A percentile compares a stretch with the other conserved stretches of the same genome.
These are phyloP conservation scores for Ophiostoma populinum DNA, from an alignment of 2,329 filamentous ascomycete genomes.

Conservation along the genomic window DNA sequence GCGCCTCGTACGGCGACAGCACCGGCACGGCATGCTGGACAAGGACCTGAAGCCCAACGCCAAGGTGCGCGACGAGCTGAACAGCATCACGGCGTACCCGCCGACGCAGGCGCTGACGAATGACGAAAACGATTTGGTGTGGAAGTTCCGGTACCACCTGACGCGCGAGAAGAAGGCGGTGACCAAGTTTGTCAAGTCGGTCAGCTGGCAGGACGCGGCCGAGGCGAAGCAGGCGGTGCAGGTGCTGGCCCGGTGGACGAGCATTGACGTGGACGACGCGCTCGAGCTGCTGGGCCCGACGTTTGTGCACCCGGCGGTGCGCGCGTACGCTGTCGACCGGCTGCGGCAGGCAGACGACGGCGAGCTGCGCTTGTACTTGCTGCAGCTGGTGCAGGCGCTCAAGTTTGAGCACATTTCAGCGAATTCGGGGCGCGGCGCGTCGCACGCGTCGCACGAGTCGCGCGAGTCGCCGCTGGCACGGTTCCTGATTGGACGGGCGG, in stretches of 20 bases:
- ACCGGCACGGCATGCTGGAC: slow-evolving; percentile 82
- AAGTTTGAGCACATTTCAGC: slow-evolving; percentile 73
- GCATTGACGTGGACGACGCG: slow-evolving; percentile 93
- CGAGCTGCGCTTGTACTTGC: slow-evolving; percentile 74
- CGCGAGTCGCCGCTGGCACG: slow-evolving; percentile 72
- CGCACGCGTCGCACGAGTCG: too few species aligned
- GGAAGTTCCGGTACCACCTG: slow-evolving; percentile 93
- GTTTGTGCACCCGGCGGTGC: slow-evolving; percentile 74
- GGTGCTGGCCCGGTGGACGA: slow-evolving; percentile 81
- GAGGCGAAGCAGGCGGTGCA: slow-evolving; percentile 61
- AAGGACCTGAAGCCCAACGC: slow-evolving; percentile 92
- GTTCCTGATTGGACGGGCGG: slow-evolving; percentile 78
- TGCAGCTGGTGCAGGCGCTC: slow-evolving; percentile 88
- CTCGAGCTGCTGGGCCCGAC: slow-evolving; percentile 84
- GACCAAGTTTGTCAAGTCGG: slow-evolving; percentile 92
- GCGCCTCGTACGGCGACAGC: slow-evolving; percentile 74
- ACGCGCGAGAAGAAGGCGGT: slow-evolving; percentile 81
- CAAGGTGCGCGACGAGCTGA: slow-evolving; percentile 85
- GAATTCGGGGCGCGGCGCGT: slow-evolving; percentile 20
- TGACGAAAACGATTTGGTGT: slow-evolving; percentile 89
- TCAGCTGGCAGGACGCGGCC: slow-evolving; percentile 12
- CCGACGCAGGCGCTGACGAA: slow-evolving; percentile 75
- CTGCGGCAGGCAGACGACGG: slow-evolving; percentile 84
- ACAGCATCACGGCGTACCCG: slow-evolving; percentile 78
- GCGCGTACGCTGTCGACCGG: slow-evolving; percentile 84